Conservation (phyloP, 2,329 filamentous ascomycete species). For the Ustulina deusta region DNA sequence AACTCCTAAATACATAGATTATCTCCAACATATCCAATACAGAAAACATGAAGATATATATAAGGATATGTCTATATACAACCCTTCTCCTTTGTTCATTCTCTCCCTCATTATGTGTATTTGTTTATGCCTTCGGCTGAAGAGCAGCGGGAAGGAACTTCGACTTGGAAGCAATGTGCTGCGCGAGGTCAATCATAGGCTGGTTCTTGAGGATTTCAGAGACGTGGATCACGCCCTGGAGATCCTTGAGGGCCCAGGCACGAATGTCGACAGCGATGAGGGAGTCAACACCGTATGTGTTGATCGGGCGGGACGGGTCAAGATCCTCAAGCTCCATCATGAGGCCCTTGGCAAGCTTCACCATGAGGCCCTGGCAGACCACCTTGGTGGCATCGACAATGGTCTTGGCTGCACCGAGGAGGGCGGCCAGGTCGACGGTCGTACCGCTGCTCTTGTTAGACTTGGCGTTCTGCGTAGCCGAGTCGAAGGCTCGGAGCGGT, state of each 20-base stretch:
- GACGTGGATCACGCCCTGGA: slow-evolving; percentile 46
- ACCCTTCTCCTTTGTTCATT: background rate
- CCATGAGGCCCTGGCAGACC: slow-evolving; percentile 47
- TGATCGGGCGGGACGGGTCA: slow-evolving; percentile 46
- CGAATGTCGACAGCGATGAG: slow-evolving; percentile 48
- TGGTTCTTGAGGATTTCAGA: slow-evolving; percentile 46
- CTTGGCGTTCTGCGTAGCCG: slow-evolving; percentile 36
- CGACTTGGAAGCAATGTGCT: slow-evolving; percentile 46
- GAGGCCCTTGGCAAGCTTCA: slow-evolving; percentile 48
- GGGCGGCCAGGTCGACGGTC: slow-evolving; percentile 41
- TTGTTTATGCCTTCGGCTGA: slow-evolving; percentile 38
- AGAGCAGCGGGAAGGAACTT: slow-evolving; percentile 45
- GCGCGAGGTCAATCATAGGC: slow-evolving; percentile 46
- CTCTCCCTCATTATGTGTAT: slow-evolving; percentile 2
- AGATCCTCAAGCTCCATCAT: slow-evolving; percentile 51
- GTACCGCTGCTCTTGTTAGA: slow-evolving; percentile 37
- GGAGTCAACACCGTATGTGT: slow-evolving; percentile 48
- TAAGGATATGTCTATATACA: slow-evolving; percentile 19
- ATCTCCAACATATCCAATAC: background rate
- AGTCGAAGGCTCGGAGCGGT: slow-evolving; percentile 45
- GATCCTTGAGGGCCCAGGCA: slow-evolving; percentile 47
- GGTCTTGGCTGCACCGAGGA: slow-evolving; percentile 42
- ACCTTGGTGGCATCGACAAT: slow-evolving; percentile 41
- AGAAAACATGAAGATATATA: slow-evolving; percentile 25
- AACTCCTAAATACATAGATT: slow-evolving; percentile 15